A percentile compares a stretch with the other conserved stretches of the same genome.
Evolutionary conservation across 768 basidiomycete species (phyloP).

Genomic region (Trametes punicea): DNA sequence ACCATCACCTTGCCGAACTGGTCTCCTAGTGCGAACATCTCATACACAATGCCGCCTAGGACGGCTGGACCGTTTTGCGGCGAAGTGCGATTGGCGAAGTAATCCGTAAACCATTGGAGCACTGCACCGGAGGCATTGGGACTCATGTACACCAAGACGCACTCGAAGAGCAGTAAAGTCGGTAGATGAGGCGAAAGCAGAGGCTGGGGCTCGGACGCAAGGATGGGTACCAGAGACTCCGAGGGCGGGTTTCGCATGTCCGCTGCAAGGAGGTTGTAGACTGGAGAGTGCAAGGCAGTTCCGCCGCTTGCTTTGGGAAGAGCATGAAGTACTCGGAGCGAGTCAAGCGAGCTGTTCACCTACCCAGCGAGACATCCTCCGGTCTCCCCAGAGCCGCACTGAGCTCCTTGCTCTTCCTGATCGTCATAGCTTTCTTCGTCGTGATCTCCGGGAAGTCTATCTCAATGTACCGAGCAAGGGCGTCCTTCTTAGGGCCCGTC

Average conservation of each 20-base stretch:
- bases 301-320: constrained; percentile 54
- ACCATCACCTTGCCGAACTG: constrained; percentile 92
- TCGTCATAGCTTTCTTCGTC: constrained; percentile 75
- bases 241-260: constrained; percentile 69
- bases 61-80: constrained; percentile 23
- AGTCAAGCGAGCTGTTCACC: constrained; percentile 10
- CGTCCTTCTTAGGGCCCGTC: constrained; percentile 52
- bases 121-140: constrained; percentile 55
- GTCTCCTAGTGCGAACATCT: constrained; percentile 90
- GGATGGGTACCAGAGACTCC: constrained; percentile 41
- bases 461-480: constrained; percentile 70
- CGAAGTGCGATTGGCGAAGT: constrained; percentile 34
- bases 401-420: constrained; percentile 64
- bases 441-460: constrained; percentile 90
- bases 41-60: constrained; percentile 72
- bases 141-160: constrained; percentile 86
- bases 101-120: constrained; percentile 69
- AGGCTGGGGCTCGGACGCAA: constrained; percentile 28
- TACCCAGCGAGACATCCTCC: constrained; percentile 43
- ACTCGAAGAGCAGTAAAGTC: constrained; percentile 88
- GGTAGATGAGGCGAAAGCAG: constrained; percentile 63
- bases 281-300: constrained; percentile 47
- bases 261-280: constrained; percentile 69
- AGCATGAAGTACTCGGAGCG: not conserved
- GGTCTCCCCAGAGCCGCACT: constrained; percentile 47